Base-by-base conservation (phyloP, 108 stramenopile genomes). In the Nitzschia sp. region DNA sequence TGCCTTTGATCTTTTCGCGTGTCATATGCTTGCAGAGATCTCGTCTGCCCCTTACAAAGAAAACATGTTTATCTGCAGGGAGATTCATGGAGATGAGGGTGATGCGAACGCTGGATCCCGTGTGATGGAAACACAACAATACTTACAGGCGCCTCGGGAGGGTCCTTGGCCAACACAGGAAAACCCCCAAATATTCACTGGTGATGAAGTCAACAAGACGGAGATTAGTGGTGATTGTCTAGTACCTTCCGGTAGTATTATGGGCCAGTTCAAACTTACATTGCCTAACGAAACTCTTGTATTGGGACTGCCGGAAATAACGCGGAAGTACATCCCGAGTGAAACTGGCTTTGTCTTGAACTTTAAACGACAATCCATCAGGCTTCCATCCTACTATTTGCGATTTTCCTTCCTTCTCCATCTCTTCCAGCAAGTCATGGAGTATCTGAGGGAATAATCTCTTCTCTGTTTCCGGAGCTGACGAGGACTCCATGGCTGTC, bases 281-380 rank as follows among this genome's bases (percentile, higher is more conserved):
- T 54, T 87, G 83, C 24, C 84, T 51, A 51, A 72, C 70, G 38
- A 87, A 79, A 37, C 71, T 73, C 8, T 80, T 76, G 25, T 77
- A 87, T 37, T 85, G 76, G 6, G 70, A 73, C 43, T 81, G 82
- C 50, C 69, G 69, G 57, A 92, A 91, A 58, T 87, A 90, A 22
- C 72, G 63, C 19, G 82, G 77, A 74, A 94, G 72, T 42, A 92
- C 83, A 58, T 48, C 52, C 20, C 76, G 68, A 25, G 80, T 71
- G 41, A 86, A 86, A n/a, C 51, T 50, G 53, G 81, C 70, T 10
- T 72, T 79, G 10, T 86, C 43, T 38, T 83, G 82, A 2, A 89
- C 73, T 24, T 71, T 80, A 65, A 89, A 86, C 3, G 78, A 82
- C 24, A 66, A 42, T 19, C 85, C 85, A 24, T 84, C 78, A 14